A percentile compares a stretch with the other conserved stretches of the same genome.
These are phyloP conservation scores for Sedum album DNA, from an alignment of 164 flowering plant species.

Conservation along the genomic window DNA sequence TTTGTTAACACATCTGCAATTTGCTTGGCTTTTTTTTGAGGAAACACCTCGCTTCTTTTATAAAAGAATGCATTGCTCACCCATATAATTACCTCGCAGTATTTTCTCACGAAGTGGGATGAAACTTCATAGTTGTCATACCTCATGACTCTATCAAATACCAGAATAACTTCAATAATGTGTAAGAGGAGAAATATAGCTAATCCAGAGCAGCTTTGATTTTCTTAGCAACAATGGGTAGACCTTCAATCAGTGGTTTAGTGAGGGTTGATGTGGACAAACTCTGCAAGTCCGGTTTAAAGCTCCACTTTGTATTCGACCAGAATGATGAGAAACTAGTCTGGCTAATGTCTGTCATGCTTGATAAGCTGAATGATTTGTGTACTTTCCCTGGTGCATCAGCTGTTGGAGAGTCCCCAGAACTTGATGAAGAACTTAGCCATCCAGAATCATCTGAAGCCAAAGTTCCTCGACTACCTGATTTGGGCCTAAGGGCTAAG, in stretches of 20 bases:
- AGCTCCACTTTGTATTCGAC: constrained; percentile 48
- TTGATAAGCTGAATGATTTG: constrained; percentile 32
- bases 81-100: neutral
- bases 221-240: constrained; percentile 47
- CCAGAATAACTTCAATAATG: neutral
- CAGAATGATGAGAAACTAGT: constrained; percentile 31
- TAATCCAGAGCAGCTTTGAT: constrained; percentile 78
- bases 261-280: constrained; percentile 36
- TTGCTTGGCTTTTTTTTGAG: no score
- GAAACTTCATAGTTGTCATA: neutral
- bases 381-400: constrained; percentile 17
- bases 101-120: no score
- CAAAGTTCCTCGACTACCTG: constrained; percentile 19
- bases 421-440: constrained; percentile 18
- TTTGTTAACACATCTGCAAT: no score
- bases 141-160: neutral
- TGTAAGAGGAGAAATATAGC: neutral
- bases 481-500: constrained; percentile 28
- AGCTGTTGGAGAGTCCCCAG: constrained; percentile 18
- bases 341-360: constrained; percentile 20
- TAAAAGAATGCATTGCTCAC: neutral
- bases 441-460: constrained; percentile 21
- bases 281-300: constrained; percentile 62
- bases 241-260: constrained; percentile 68
- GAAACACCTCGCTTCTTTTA: neutral